Base-by-base conservation (phyloP, 179 eudicot genomes). In the Beta corolliflora region DNA sequence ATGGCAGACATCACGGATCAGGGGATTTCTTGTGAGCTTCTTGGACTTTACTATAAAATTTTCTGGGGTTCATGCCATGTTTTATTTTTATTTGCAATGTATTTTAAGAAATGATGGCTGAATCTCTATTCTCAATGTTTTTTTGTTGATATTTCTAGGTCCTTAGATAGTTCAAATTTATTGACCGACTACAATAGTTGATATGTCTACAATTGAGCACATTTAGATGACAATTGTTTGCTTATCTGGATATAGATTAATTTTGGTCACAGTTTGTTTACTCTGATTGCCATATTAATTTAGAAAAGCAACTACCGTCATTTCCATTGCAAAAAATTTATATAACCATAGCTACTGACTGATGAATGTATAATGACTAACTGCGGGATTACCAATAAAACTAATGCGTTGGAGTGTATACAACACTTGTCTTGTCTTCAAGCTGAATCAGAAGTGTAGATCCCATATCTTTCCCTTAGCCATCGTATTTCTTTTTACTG, bases 1-100 rank as follows among this genome's bases (percentile, higher is more conserved):
- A 96, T 96, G 99, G 91, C 99, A 31, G 99, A 96, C 88, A 94
- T 96, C 85, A 94, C 98, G 13, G 98, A 94, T 82, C 91, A 96
- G 77, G 99, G 98, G 77, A 91, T 96, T 81, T 94, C 99, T 80
- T 86, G 99, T 96, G 83, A 88, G 98, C 78, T 58, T 52, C 63
- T 71, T 58, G 78, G 69, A 41, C 70, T 77, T 74, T 66, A 25
- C 45, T 19, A 13, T 41, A 21, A 11, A 55, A 66, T n/a, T 12
- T 55, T 73, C 69, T 29, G 10, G 44, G 64, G 29, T 19, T 12
- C 25, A 4, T 13, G 14, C 41, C 41, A 36, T 36, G 41, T 36
- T 36, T 2, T 36, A 3, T 36, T 36, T 36, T 36, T 3, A 36
- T 36, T 36, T 2, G 41, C 41, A 36, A 36, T 1, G 41, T 2